Evolutionary conservation across 192 early-diverging fungal species (phyloP).

Genomic region (Backusella westeae): DNA sequence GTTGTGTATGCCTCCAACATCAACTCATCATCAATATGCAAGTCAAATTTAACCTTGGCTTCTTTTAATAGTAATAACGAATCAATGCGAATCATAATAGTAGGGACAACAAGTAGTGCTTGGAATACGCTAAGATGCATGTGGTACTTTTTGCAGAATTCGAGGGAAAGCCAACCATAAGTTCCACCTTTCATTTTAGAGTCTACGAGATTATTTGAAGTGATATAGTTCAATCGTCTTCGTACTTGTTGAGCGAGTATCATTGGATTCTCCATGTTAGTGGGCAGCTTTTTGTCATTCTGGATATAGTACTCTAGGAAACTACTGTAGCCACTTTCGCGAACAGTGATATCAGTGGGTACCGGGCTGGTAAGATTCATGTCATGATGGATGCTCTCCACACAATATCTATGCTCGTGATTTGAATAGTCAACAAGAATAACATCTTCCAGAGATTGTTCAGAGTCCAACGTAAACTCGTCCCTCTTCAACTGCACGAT

Average conservation of each 20-base stretch:
- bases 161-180: conserved; percentile 31
- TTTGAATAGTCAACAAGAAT: conserved; percentile 42
- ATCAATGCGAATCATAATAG: conserved; percentile 58
- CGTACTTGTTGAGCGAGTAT: not conserved
- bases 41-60: conserved; percentile 36
- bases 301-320: conserved; percentile 43
- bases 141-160: conserved; percentile 35
- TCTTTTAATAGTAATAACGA: conserved; percentile 48
- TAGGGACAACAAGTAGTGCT: conserved; percentile 49
- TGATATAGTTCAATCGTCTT: not conserved
- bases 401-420: conserved; percentile 37
- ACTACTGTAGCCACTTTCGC: conserved; percentile 32
- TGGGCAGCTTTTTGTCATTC: not conserved
- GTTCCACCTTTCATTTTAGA: not conserved
- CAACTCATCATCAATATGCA: conserved; percentile 37
- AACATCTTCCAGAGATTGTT: conserved; percentile 5
- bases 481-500: conserved; percentile 10
- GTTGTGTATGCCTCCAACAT: conserved; percentile 72
- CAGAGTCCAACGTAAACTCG: conserved; percentile 11
- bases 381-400: conserved; percentile 26
- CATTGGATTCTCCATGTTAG: not conserved
- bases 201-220: not conserved
- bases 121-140: conserved; percentile 42
- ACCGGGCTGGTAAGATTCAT: conserved; percentile 28
- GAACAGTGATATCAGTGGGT: not conserved